These are phyloP conservation scores for Plantago elongata DNA, from an alignment of 257 asterid species.

Conservation along the genomic window DNA sequence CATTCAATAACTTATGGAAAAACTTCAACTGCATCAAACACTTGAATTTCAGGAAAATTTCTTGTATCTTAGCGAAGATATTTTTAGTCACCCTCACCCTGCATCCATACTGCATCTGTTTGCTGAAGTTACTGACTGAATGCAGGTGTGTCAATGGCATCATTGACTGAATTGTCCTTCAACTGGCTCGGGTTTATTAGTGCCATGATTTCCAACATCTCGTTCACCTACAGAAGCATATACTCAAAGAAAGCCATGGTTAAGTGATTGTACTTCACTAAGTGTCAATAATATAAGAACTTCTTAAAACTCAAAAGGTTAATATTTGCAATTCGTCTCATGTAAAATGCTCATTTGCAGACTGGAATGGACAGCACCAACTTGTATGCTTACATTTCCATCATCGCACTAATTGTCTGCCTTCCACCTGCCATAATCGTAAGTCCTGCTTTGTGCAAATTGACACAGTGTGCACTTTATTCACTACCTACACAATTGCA, in stretches of 20 bases:
- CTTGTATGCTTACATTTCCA: constrained; percentile 77
- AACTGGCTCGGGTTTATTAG: constrained; percentile 90
- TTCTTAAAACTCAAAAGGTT: too few relatives aligned
- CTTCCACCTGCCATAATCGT: constrained; percentile 83
- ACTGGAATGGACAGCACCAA: constrained; percentile 97
- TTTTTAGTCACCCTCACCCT: neutral
- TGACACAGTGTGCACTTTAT: neutral
- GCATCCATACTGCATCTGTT: neutral
- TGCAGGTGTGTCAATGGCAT: constrained; percentile 99
- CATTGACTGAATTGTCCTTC: constrained; percentile 91
- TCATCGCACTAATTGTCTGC: constrained; percentile 71
- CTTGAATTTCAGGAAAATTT: too few relatives aligned
- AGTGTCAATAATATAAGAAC: neutral
- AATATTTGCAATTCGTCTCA: neutral
- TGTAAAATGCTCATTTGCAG: constrained; percentile 39
- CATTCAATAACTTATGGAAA: too few relatives aligned
- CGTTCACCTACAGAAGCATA: constrained; percentile 97
- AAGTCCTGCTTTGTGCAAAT: constrained; percentile 21
- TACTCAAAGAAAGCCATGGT: constrained; percentile 99
- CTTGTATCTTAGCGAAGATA: neutral
- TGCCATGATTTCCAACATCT: constrained; percentile 98
- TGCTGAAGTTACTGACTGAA: constrained; percentile 18
- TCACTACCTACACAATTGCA: neutral
- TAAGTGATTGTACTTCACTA: constrained; percentile 14
- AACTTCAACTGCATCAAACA: too few relatives aligned